Conservation (phyloP, 2,329 filamentous ascomycete genomes). For the Ophiostoma himal-ulmi region DNA sequence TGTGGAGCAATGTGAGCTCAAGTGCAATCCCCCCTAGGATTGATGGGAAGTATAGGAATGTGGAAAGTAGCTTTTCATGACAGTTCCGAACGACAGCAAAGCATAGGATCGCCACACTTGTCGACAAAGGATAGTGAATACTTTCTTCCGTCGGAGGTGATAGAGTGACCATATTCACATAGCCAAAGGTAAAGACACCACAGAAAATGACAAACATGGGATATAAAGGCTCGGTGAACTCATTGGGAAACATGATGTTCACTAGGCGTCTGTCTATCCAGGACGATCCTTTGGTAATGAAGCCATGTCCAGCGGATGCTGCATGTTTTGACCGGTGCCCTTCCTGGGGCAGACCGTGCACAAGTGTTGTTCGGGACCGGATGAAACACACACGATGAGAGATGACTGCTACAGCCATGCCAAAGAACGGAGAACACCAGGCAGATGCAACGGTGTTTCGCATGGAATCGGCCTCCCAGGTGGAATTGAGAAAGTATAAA, state of each 20-base stretch:
- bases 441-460: slow-evolving; percentile 16
- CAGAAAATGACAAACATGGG: slow-evolving; percentile 31
- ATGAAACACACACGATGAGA: slow-evolving; percentile 16
- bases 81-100: slow-evolving; percentile 50
- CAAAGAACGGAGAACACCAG: slow-evolving; percentile 22
- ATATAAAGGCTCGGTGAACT: slow-evolving; percentile 40
- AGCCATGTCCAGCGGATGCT: not conserved
- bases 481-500: not conserved
- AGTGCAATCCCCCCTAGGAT: slow-evolving; percentile 52
- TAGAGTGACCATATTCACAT: slow-evolving; percentile 29
- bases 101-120: slow-evolving; percentile 48
- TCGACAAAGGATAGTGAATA: slow-evolving; percentile 37
- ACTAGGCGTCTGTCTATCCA: slow-evolving; percentile 21
- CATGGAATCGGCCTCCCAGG: slow-evolving; percentile 17
- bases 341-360: not conserved
- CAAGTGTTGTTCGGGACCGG: slow-evolving; percentile 9
- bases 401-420: slow-evolving; percentile 21
- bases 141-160: slow-evolving; percentile 12
- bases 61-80: slow-evolving; percentile 36
- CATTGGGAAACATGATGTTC: slow-evolving; percentile 20
- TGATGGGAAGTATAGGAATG: slow-evolving; percentile 44
- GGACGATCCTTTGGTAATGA: slow-evolving; percentile 14
- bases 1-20: slow-evolving; percentile 55
- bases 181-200: slow-evolving; percentile 28
- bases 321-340: not conserved